phyloP scores from a whole-genome alignment of 129 eudicot genomes.

The Gnaphalium uliginosum region DNA sequence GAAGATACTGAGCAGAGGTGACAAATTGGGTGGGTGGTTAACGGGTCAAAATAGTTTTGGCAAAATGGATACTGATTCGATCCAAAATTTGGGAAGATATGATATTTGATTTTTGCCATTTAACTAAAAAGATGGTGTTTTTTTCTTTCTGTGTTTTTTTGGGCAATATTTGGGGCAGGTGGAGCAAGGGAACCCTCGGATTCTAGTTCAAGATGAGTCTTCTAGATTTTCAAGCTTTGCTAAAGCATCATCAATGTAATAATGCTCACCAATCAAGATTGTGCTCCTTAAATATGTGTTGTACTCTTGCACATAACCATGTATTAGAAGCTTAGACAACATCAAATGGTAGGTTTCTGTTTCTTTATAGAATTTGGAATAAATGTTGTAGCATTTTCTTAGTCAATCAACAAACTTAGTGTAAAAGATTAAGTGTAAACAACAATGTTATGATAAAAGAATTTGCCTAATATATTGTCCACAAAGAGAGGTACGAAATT shows the following conservation, averaged over 20 bases:
- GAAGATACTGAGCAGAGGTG: not conserved
- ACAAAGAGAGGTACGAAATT: no score
- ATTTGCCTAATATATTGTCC: no score
- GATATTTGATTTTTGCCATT: no score
- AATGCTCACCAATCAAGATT: not conserved
- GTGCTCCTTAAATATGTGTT: not conserved
- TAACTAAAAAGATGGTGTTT: no score
- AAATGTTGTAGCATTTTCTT: not conserved
- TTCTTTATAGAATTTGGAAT: not conserved
- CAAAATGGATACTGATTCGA: not conserved
- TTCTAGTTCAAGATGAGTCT: conserved; percentile 49
- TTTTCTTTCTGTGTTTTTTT: no score
- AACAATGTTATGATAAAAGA: no score
- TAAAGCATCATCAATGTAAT: conserved; percentile 68
- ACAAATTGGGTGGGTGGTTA: not conserved
- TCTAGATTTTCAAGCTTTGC: conserved; percentile 78
- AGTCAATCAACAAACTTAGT: not conserved
- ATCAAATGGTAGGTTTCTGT: not conserved
- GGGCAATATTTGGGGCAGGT: conserved; percentile 46
- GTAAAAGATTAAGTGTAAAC: not conserved
- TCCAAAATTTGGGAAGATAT: not conserved
- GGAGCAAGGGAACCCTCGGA: conserved; percentile 85
- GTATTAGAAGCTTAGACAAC: conserved; percentile 1
- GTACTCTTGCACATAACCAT: not conserved
- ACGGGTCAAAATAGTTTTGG: not conserved